These are phyloP conservation scores for Clarireedia homoeocarpa DNA, from an alignment of 2,329 filamentous ascomycete species.

Conservation along the genomic window DNA sequence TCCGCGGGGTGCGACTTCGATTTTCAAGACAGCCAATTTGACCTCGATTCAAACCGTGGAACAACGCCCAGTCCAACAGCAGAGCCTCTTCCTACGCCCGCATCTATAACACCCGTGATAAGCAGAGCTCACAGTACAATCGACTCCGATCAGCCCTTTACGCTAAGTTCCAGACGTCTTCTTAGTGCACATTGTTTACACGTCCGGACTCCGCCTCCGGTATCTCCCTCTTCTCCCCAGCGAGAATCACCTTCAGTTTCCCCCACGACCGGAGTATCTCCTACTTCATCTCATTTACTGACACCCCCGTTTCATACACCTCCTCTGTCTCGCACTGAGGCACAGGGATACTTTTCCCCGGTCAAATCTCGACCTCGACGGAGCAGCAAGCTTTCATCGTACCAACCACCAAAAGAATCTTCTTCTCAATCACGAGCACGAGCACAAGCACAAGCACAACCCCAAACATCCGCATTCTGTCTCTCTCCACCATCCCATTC, in stretches of 20 bases:
- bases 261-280: neutral
- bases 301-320: neutral
- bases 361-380: neutral
- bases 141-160: neutral
- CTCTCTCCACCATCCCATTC: constrained; percentile 8
- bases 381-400: neutral
- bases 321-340: neutral
- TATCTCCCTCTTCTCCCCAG: neutral
- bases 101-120: no score
- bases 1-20: no score
- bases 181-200: neutral
- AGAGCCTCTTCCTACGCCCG: no score
- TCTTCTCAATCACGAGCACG: no score
- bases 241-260: no score
- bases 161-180: neutral
- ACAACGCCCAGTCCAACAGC: no score
- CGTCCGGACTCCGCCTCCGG: neutral
- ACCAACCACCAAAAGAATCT: neutral
- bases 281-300: neutral
- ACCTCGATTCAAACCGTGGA: no score
- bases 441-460: no score
- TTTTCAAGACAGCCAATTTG: no score
- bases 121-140: neutral
- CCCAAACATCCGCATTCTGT: constrained; percentile 1
- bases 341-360: neutral